Conservation (phyloP, 768 basidiomycete genomes). For the Macrolepiota fuliginosa region DNA sequence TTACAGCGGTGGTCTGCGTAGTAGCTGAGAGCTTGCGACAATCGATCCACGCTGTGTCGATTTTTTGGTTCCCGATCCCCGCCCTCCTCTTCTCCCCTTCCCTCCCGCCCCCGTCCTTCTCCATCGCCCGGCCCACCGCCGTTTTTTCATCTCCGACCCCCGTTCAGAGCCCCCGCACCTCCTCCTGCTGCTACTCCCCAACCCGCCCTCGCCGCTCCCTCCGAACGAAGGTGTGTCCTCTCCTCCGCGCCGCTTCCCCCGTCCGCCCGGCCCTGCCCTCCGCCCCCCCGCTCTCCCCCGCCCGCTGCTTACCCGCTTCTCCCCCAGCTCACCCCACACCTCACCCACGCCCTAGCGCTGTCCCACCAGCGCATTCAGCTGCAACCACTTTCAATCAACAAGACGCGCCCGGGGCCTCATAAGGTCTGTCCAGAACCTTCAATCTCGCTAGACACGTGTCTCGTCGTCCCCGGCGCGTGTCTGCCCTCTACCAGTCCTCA, state of each 20-base stretch:
- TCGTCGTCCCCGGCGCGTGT: constrained; percentile 8
- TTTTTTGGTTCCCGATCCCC: constrained; percentile 15
- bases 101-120: constrained; percentile 4
- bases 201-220: constrained; percentile 5
- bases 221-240: constrained; percentile 7
- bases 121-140: constrained; percentile 9
- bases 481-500: constrained; percentile 1
- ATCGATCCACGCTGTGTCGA: constrained; percentile 14
- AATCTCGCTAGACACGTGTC: constrained; percentile 9
- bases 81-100: constrained; percentile 12
- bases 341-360: neutral
- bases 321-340: neutral
- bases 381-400: neutral
- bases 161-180: neutral
- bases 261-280: constrained; percentile 4
- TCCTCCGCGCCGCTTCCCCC: constrained; percentile 7
- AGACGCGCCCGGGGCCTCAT: neutral
- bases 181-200: neutral
- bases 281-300: constrained; percentile 3
- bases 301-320: neutral
- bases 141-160: constrained; percentile 10
- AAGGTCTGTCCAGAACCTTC: neutral
- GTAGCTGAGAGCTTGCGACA: constrained; percentile 16
- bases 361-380: neutral
- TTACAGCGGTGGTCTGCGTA: constrained; percentile 15